A percentile compares a stretch with the other conserved stretches of the same genome.
phyloP scores from a whole-genome alignment of 371 early-diverging fungal genomes.

The Apophysomyces sp. region DNA sequence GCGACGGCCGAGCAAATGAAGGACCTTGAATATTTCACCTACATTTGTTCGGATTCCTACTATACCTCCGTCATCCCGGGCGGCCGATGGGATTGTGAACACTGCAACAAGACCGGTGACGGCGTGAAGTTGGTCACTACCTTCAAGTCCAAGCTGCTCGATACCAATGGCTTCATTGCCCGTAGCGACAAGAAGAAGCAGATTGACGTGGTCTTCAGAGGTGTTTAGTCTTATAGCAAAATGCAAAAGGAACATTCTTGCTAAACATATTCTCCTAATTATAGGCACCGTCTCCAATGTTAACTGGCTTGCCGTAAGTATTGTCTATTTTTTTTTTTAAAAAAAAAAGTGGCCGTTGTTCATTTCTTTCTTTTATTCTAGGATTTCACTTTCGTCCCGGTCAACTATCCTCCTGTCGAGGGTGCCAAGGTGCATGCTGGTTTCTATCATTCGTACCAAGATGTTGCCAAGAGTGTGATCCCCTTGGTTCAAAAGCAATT shows the following conservation, averaged over 20 bases:
- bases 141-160: background rate
- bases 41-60: slow-evolving; percentile 13
- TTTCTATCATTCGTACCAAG: slow-evolving; percentile 5
- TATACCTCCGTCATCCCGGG: slow-evolving; percentile 17
- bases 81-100: slow-evolving; percentile 8
- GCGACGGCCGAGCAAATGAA: slow-evolving; percentile 7
- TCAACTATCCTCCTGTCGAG: slow-evolving; percentile 9
- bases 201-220: slow-evolving; percentile 11
- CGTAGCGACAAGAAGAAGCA: slow-evolving; percentile 9
- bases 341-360: background rate
- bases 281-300: slow-evolving; percentile 10
- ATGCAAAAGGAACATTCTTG: background rate
- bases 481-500: background rate
- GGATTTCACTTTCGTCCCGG: background rate
- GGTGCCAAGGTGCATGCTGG: slow-evolving; percentile 16
- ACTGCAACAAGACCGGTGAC: slow-evolving; percentile 5
- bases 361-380: background rate
- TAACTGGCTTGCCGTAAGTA: slow-evolving; percentile 19
- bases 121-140: slow-evolving; percentile 8
- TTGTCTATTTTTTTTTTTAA: background rate
- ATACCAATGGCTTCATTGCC: slow-evolving; percentile 10
- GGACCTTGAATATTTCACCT: slow-evolving; percentile 6
- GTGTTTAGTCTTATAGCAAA: background rate
- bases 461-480: background rate
- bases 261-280: background rate